phyloP scores from a whole-genome alignment of 164 flowering plant species.

The Aristolochia contorta region DNA sequence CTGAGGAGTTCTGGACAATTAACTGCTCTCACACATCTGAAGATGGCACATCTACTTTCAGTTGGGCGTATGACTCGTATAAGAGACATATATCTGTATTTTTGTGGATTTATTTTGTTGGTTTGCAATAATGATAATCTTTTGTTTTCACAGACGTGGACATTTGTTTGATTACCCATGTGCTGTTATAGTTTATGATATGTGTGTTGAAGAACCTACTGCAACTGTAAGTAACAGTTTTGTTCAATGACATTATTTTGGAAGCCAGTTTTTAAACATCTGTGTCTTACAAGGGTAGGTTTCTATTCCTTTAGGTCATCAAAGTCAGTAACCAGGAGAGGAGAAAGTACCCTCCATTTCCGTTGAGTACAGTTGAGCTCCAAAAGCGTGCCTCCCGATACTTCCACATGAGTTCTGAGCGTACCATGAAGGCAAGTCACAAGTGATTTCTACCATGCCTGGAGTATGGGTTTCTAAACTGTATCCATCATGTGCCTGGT shows the following conservation, averaged over 20 bases:
- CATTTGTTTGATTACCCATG: conserved; percentile 83
- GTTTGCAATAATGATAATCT: no score
- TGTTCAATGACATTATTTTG: background rate
- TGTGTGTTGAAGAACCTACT: conserved; percentile 81
- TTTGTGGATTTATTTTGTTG: background rate
- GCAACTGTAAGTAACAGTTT: conserved; percentile 59
- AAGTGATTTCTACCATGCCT: background rate
- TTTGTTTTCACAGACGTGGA: conserved; percentile 59
- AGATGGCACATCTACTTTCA: conserved; percentile 68
- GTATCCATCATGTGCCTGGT: background rate
- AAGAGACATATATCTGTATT: background rate
- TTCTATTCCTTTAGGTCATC: conserved; percentile 40
- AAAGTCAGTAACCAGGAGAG: conserved; percentile 72
- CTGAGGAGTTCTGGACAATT: conserved; percentile 92
- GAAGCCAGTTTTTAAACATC: background rate
- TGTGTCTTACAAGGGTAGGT: background rate
- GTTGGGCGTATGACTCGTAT: conserved; percentile 56
- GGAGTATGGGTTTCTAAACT: background rate
- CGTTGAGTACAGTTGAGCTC: conserved; percentile 91
- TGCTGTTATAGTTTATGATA: conserved; percentile 79
- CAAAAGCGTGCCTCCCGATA: conserved; percentile 96
- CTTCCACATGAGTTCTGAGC: conserved; percentile 90
- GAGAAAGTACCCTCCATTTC: conserved; percentile 79
- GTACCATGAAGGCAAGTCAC: conserved; percentile 79
- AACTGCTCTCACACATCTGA: conserved; percentile 82